Evolutionary conservation across 2,329 filamentous ascomycete genomes (phyloP), one percentile per base, ranked within the genome.

Genomic region (Fusarium sp.): DNA sequence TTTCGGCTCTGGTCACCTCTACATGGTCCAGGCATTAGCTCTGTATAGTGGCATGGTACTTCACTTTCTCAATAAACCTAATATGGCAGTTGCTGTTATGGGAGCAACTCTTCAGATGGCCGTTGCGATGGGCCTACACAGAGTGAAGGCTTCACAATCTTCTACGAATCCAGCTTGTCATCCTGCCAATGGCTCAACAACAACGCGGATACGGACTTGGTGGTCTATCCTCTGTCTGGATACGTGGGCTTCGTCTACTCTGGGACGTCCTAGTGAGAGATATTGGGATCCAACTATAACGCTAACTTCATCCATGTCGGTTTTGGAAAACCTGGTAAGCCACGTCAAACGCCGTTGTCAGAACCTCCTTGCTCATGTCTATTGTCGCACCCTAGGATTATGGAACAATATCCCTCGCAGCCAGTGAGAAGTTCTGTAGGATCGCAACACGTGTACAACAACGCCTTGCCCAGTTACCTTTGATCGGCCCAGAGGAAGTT

Each of bases 381-480:
- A 2, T 10, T 37, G 34, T 18, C 18, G 2, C 4, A 12, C 8
- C 16, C 3, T 8, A 58, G 46, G 57, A 62, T 21, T 60, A 50
- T 10, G 2, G 88, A 87, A 73, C 84, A 90, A 49, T 85, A 89
- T 5, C 89, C 88, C 62, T 88, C 91, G 55, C 84, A 93, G 8
- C 91, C 90, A 2, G 80, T 93, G 23, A 88, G 92, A 89, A 90
- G 53, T 94, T 94, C 79, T 93, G 91, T 81, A 92, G 91, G 77
- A 92, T 95, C 63, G 90, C 91, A 21, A 93, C 92, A 0, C 87
- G 89, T 65, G 91, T 94, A 59, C 92, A 95, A 76, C 92, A 95
- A 74, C 86, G 89, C 55, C 84, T 95, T 4, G 90, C 91, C 18
- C 88, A 90, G 56, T 87, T 88, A 3, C 90, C 92, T 1, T 82